Percentiles rank a stretch among this genome's conserved stretches.
phyloP scores from a whole-genome alignment of 768 basidiomycete species.

The button mushroom (Agaricus bisporus) region DNA sequence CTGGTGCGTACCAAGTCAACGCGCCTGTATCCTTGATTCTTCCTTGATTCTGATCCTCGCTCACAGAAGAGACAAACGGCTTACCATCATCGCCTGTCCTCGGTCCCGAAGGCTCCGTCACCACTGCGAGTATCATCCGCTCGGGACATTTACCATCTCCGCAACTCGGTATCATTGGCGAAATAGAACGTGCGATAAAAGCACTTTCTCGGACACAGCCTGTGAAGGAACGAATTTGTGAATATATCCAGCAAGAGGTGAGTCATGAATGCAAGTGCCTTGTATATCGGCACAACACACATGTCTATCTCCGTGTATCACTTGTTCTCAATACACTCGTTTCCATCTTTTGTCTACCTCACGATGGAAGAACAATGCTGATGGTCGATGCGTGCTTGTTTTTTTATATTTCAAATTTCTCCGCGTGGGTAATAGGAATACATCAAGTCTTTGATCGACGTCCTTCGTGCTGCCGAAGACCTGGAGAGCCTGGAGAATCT shows the following conservation, averaged over 20 bases:
- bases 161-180: conserved; percentile 66
- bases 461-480: conserved; percentile 88
- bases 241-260: conserved; percentile 83
- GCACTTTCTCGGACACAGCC: conserved; percentile 62
- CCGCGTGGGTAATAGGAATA: conserved; percentile 54
- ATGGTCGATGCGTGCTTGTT: conserved; percentile 16
- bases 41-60: conserved; percentile 8
- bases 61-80: conserved; percentile 27
- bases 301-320: conserved; percentile 9
- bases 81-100: conserved; percentile 56
- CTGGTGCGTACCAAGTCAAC: conserved; percentile 37
- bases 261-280: conserved; percentile 20
- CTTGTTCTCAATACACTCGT: conserved; percentile 11
- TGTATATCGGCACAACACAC: conserved; percentile 5
- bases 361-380: conserved; percentile 17
- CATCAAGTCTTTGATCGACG: conserved; percentile 78
- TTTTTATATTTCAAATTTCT: conserved; percentile 16
- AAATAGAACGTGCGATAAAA: conserved; percentile 78
- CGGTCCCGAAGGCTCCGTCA: conserved; percentile 51
- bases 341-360: conserved; percentile 1
- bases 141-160: conserved; percentile 73
- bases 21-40: neutral
- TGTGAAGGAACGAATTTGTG: conserved; percentile 81
- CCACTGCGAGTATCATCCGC: conserved; percentile 60
- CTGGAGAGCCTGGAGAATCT: conserved; percentile 86